Evolutionary conservation across 75 land plant species (phyloP), one percentile per base, ranked within the genome.

Genomic region (Cunninghamia lanceolata): DNA sequence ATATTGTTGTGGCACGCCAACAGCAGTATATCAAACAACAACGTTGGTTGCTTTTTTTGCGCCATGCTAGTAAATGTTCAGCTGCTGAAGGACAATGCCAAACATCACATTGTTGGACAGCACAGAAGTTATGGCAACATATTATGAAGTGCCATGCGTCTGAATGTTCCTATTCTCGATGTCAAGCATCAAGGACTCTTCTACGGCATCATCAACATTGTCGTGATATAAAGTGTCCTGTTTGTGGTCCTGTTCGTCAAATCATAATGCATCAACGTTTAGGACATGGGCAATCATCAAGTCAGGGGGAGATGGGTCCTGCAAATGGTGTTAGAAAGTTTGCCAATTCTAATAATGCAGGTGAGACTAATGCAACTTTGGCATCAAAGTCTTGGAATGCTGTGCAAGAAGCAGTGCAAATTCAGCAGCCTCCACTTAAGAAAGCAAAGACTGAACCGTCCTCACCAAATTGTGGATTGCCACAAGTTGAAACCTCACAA

Each of bases 11-110:
- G 50, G 86, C 89, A 79, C 39, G 86, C 56, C 83, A 46, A 86
- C 63, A 40, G 25, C 81, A 94, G 17, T 94, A 88, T 84, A 73
- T 59, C n/a, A 93, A 95, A 46, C 99, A 96, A 86, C 91, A 85
- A 78, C 90, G 93, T 43, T 96, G 95, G 99, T 91, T 98, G 45
- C 87, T 96, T 6, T 91, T 96, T 76, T 71, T 98, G 85, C 91
- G 90, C 21, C 99, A 98, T 92, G 99, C 99, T 85, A 95, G 97
- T 56, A 88, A 89, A 40, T 98, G 99, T 86, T 35, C 89, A 19
- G 89, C 90, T 63, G 89, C 93, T 73, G 94, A 91, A 80, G 96
- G 96, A 10, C 89, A 91, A 85, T 96, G 99, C 84, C 89, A n/a
- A 43, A 87, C 88, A 25, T 66, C 87, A n/a, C 87, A 94, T 86